A percentile compares a stretch with the other conserved stretches of the same genome.
phyloP scores from a whole-genome alignment of 2,329 filamentous ascomycete genomes.

The Fusarium sacchari region DNA sequence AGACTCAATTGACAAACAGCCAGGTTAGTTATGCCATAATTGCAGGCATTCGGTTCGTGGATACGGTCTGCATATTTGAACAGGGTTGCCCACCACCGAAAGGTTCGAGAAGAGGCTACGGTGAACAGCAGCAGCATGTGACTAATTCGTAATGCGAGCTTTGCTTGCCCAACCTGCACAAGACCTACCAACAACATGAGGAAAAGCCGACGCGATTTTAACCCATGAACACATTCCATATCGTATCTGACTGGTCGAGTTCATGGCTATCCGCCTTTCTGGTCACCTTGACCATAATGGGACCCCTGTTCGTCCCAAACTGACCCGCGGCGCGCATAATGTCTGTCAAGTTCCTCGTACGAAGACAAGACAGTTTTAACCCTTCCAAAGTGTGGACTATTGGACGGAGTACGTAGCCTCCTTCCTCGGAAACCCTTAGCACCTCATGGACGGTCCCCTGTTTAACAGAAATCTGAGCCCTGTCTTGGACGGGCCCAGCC shows the following conservation, averaged over 20 bases:
- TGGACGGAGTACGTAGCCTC: constrained; percentile 4
- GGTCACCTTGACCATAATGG: constrained; percentile 1
- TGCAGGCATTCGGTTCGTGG: constrained; percentile 17
- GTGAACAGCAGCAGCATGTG: constrained; percentile 18
- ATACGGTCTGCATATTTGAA: constrained; percentile 24
- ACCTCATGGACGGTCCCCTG: constrained; percentile 12
- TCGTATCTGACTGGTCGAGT: constrained; percentile 32
- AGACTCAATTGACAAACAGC: constrained; percentile 26
- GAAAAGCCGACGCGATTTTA: not conserved
- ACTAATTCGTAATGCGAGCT: constrained; percentile 21
- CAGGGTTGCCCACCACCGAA: constrained; percentile 21
- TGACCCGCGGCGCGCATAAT: constrained; percentile 29
- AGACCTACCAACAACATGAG: constrained; percentile 11
- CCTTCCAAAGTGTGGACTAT: not conserved
- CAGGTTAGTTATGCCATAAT: constrained; percentile 13
- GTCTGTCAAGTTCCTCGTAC: constrained; percentile 23
- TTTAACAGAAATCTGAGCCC: constrained; percentile 19
- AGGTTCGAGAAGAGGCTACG: constrained; percentile 34
- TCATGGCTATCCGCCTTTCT: constrained; percentile 8
- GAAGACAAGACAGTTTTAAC: not conserved
- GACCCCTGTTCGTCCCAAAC: constrained; percentile 27
- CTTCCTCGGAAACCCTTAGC: not conserved
- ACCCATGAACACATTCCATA: constrained; percentile 16
- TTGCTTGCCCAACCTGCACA: constrained; percentile 18
- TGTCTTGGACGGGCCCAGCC: constrained; percentile 27